Evolutionary conservation across 2,329 filamentous ascomycete genomes (phyloP).

Genomic region (Tothia fuscella): DNA sequence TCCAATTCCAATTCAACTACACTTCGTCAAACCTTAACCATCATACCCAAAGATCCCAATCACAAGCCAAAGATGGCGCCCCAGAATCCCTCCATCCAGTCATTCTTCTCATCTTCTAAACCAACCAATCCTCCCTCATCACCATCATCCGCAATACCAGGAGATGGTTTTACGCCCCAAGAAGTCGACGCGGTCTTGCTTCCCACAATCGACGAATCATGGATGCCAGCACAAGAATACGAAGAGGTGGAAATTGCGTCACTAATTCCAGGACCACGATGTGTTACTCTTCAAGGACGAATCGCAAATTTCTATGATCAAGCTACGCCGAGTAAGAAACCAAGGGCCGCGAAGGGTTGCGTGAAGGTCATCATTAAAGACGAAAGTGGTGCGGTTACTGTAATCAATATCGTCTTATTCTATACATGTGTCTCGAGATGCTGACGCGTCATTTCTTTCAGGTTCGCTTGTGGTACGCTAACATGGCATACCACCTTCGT

Average conservation of each 20-base stretch:
- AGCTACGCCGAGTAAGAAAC: slow-evolving; percentile 29
- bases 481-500: slow-evolving; percentile 29
- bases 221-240: slow-evolving; percentile 35
- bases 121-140: slow-evolving; percentile 10
- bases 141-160: slow-evolving; percentile 18
- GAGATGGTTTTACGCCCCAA: slow-evolving; percentile 42
- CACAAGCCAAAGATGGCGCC: too few relatives aligned
- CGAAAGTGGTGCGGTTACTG: slow-evolving; percentile 41
- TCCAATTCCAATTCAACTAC: too few relatives aligned
- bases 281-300: slow-evolving; percentile 42
- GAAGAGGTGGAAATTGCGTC: slow-evolving; percentile 35
- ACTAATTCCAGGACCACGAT: slow-evolving; percentile 37
- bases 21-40: too few relatives aligned
- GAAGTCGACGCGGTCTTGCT: slow-evolving; percentile 31
- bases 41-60: too few relatives aligned
- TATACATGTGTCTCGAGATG: background rate
- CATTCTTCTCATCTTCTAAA: slow-evolving; percentile 25
- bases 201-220: slow-evolving; percentile 24
- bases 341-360: slow-evolving; percentile 37
- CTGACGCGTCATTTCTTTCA: slow-evolving; percentile 15
- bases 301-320: slow-evolving; percentile 43
- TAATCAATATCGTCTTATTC: slow-evolving; percentile 20
- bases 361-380: slow-evolving; percentile 46
- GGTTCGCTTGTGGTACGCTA: slow-evolving; percentile 42
- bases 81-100: slow-evolving; percentile 29